These are phyloP conservation scores for Suillus subalutaceus DNA, from an alignment of 768 basidiomycete species.

Conservation along the genomic window DNA sequence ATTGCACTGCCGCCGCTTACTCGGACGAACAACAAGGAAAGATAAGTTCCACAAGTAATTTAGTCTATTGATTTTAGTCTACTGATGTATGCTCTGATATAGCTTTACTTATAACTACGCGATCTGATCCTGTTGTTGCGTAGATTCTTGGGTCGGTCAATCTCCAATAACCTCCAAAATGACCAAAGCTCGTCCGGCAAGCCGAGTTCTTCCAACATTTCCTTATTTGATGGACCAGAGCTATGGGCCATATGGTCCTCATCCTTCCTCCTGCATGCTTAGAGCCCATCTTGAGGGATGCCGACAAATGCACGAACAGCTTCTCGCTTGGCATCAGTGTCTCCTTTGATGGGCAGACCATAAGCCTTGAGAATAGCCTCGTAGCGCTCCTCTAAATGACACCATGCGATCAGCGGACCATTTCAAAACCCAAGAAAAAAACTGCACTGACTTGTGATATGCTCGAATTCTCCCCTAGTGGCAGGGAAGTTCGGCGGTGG, in stretches of 20 bases:
- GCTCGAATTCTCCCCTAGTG: constrained; percentile 47
- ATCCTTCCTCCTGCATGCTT: background rate
- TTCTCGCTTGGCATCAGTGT: constrained; percentile 43
- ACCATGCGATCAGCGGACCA: background rate
- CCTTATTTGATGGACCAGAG: background rate
- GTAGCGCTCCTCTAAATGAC: constrained; percentile 42
- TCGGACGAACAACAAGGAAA: background rate
- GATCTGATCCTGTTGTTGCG: background rate
- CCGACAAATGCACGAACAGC: constrained; percentile 41
- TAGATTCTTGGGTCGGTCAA: background rate
- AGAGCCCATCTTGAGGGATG: constrained; percentile 30
- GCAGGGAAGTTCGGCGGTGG: constrained; percentile 38
- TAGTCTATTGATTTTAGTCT: background rate
- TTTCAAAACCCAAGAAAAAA: background rate
- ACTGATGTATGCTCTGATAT: background rate
- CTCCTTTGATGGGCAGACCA: constrained; percentile 37
- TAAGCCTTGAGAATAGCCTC: constrained; percentile 40
- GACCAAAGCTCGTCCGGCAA: background rate
- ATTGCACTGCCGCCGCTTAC: too few species aligned
- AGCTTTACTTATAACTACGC: background rate
- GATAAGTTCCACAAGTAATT: constrained; percentile 2
- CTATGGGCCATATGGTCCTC: background rate
- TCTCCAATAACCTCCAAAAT: background rate
- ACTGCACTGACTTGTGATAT: constrained; percentile 41
- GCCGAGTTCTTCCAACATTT: background rate